Evolutionary conservation across 441 rosid genomes (phyloP).

Genomic region (Erodium chrysanthum): DNA sequence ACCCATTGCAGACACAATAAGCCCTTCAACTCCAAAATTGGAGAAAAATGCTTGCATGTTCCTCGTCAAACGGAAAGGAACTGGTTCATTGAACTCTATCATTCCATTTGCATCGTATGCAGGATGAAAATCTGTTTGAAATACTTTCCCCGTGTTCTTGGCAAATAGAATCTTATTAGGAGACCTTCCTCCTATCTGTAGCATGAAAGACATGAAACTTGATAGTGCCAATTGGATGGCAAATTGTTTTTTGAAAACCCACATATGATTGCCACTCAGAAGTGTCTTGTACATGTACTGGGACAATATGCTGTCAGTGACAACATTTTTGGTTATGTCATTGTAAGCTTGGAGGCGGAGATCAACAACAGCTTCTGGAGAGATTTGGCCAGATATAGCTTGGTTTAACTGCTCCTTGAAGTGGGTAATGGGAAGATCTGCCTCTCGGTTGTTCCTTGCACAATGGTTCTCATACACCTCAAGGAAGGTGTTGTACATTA

Average conservation of each 20-base stretch:
- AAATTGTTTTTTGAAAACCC: conserved; percentile 96
- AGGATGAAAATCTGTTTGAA: conserved; percentile 97
- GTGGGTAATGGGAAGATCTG: conserved; percentile 79
- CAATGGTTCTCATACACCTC: conserved; percentile 98
- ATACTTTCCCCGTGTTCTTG: conserved; percentile 83
- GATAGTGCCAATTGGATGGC: conserved; percentile 91
- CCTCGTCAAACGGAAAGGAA: conserved; percentile 89
- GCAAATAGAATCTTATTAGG: conserved; percentile 93
- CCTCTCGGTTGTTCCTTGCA: conserved; percentile 74
- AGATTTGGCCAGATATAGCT: conserved; percentile 78
- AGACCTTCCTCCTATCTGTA: conserved; percentile 97
- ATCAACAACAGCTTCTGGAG: conserved; percentile 81
- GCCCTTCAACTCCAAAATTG: conserved; percentile 93
- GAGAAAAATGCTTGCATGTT: conserved; percentile 94
- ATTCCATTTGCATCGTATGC: conserved; percentile 83
- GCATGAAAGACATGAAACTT: conserved; percentile 90
- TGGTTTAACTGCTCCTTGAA: conserved; percentile 94
- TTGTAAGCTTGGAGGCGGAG: conserved; percentile 85
- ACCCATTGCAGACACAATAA: conserved; percentile 73
- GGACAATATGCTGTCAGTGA: conserved; percentile 70
- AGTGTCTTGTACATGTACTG: conserved; percentile 91
- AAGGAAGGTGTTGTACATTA: conserved; percentile 92
- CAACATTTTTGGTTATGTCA: conserved; percentile 59
- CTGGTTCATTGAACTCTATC: conserved; percentile 86
- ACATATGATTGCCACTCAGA: conserved; percentile 74